A percentile compares a stretch with the other conserved stretches of the same genome.
Conservation (phyloP, 768 basidiomycete species). For the Chiua virens region DNA sequence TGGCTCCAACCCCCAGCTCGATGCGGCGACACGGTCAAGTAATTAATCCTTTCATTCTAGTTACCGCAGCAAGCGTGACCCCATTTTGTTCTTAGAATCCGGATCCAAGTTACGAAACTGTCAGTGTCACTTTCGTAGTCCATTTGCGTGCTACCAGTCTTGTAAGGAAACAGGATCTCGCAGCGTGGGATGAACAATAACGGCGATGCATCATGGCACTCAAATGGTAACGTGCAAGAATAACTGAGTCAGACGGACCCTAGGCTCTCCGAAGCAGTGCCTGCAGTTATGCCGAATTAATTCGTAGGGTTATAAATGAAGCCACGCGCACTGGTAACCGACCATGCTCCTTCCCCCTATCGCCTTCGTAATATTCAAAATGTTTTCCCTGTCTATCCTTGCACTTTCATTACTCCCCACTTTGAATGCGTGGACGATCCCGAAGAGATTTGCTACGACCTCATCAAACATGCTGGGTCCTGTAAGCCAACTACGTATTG, state of each 20-base stretch:
- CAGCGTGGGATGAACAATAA: no score
- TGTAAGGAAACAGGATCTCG: no score
- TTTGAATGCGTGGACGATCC: slow-evolving; percentile 2
- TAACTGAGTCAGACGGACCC: neutral
- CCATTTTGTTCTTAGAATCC: no score
- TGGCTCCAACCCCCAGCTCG: no score
- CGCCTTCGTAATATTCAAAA: neutral
- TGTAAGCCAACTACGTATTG: slow-evolving; percentile 30
- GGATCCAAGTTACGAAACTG: no score
- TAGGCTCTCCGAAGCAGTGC: neutral
- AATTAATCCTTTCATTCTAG: no score
- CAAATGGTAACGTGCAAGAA: neutral
- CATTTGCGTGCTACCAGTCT: no score
- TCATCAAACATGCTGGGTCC: slow-evolving; percentile 15
- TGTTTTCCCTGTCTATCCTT: slow-evolving; percentile 1
- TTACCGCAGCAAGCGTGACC: no score
- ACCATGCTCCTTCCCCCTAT: no score
- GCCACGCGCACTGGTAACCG: no score
- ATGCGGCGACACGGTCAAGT: no score
- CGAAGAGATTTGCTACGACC: neutral
- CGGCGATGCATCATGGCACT: neutral
- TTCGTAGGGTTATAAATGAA: slow-evolving; percentile 4
- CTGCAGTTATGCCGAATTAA: neutral
- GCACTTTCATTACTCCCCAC: neutral
- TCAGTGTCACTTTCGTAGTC: no score